phyloP scores from a whole-genome alignment of 2,329 filamentous ascomycete species.

The Westerdykella ornata region DNA sequence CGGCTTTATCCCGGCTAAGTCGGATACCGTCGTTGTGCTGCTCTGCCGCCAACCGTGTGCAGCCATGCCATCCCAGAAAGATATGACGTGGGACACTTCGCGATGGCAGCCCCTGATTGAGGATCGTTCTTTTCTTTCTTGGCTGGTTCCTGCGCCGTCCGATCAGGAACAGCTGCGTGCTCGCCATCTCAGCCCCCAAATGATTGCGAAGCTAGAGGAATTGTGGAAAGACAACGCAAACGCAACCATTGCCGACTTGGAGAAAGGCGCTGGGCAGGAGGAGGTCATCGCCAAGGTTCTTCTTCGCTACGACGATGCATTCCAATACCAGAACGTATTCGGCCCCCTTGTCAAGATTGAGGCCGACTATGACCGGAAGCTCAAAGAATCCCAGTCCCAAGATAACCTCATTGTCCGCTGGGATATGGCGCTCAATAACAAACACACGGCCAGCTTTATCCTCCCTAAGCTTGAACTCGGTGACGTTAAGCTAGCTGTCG shows the following conservation, averaged over 20 bases:
- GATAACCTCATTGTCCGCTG: constrained; percentile 91
- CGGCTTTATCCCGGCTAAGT: constrained; percentile 97
- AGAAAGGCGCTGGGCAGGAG: constrained; percentile 85
- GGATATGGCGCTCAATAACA: constrained; percentile 95
- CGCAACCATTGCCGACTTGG: constrained; percentile 83
- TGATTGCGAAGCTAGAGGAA: constrained; percentile 94
- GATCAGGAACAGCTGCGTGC: constrained; percentile 95
- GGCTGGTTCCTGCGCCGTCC: constrained; percentile 82
- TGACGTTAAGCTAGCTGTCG: constrained; percentile 94
- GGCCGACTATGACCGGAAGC: constrained; percentile 96
- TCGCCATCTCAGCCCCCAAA: constrained; percentile 83
- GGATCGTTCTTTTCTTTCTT: constrained; percentile 87
- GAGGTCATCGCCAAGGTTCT: constrained; percentile 92
- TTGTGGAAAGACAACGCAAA: constrained; percentile 95
- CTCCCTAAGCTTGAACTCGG: constrained; percentile 95
- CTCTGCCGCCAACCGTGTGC: constrained; percentile 95
- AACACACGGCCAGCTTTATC: constrained; percentile 90
- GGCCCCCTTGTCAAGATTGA: constrained; percentile 98
- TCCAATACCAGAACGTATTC: constrained; percentile 98
- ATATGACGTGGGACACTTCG: constrained; percentile 99
- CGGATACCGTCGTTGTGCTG: constrained; percentile 93
- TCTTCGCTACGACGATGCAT: constrained; percentile 91
- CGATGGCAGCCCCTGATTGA: constrained; percentile 97
- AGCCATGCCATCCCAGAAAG: constrained; percentile 88
- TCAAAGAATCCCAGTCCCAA: constrained; percentile 97